Base-by-base conservation (phyloP, 306 rosid genomes). In the Astragalus glycyphyllos region DNA sequence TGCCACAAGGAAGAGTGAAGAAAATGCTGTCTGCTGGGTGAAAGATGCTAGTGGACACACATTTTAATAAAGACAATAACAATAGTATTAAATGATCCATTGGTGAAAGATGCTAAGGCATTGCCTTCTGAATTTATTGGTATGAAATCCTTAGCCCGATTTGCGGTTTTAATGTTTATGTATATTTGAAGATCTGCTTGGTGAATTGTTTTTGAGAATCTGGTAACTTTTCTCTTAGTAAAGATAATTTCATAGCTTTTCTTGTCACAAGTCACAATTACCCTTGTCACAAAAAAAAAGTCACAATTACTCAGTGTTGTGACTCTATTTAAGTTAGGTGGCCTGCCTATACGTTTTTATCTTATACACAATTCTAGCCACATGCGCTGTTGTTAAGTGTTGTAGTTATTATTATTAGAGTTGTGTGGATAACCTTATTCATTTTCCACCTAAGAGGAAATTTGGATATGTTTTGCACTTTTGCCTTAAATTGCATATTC, bases 401-500 rank as follows among this genome's bases (percentile, higher is more conserved):
- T 2, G 9, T 40, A 8, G 26, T 46, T 45, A 54, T 71, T 62
- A 46, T 26, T 64, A 9, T 37, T 23, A 64, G 70, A 55, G 11
- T 13, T 40, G 74, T 73, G 50, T 50, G 44, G 48, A 55, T 15
- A 44, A 57, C 57, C 75, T 40, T 48, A 40, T 50, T 75, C 37
- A 56, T 57, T 66, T 77, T 26, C 35, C 59, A 7, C 41, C 4
- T 5, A 11, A 29, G 71, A 54, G 54, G 57, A 8, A 48, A 72
- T 49, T 26, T 62, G 15, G 47, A 63, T 63, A 69, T 56, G 58
- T 37, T 54, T 68, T 74, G 40, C 68, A 56, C 53, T 37, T 54
- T 68, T 74, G 32, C 68, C 44, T 42, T 55, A 45, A 69, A 58
- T 71, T 65, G 65, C 44, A 71, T 75, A 60, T 53, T 66, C 61